Conservation (phyloP, 768 basidiomycete genomes). For the Tricholoma terreum region DNA sequence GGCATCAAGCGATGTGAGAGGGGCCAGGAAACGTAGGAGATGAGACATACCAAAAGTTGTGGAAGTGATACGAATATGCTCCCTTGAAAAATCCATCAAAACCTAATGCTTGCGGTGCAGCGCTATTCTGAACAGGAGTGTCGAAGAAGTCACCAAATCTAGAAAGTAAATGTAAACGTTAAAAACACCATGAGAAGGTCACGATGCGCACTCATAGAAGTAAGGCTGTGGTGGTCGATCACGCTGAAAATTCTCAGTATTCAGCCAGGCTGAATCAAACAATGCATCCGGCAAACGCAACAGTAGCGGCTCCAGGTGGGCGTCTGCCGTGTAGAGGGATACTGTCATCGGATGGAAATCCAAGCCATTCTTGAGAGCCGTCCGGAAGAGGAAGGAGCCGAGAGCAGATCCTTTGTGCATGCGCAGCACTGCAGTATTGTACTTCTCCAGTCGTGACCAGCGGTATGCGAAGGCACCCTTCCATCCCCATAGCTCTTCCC, state of each 20-base stretch:
- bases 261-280: conserved; percentile 94
- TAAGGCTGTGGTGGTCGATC: conserved; percentile 92
- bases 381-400: conserved; percentile 87
- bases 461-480: conserved; percentile 92
- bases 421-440: conserved; percentile 90
- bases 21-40: background rate
- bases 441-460: conserved; percentile 89
- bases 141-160: conserved; percentile 86
- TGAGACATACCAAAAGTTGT: conserved; percentile 74
- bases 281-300: conserved; percentile 86
- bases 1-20: conserved; percentile 1
- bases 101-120: conserved; percentile 79
- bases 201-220: conserved; percentile 64
- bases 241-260: conserved; percentile 84
- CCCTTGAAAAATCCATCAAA: conserved; percentile 93
- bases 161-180: conserved; percentile 1
- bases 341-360: conserved; percentile 97
- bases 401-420: conserved; percentile 88
- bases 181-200: background rate
- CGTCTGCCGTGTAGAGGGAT: conserved; percentile 79
- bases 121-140: conserved; percentile 64
- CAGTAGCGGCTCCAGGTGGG: conserved; percentile 71
- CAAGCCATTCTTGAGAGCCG: conserved; percentile 84
- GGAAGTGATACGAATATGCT: conserved; percentile 92
- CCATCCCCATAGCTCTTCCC: conserved; percentile 98